These are phyloP conservation scores for Erythrobasidium hasegawianum DNA, from an alignment of 1,284 basidiomycete species.

Conservation along the genomic window DNA sequence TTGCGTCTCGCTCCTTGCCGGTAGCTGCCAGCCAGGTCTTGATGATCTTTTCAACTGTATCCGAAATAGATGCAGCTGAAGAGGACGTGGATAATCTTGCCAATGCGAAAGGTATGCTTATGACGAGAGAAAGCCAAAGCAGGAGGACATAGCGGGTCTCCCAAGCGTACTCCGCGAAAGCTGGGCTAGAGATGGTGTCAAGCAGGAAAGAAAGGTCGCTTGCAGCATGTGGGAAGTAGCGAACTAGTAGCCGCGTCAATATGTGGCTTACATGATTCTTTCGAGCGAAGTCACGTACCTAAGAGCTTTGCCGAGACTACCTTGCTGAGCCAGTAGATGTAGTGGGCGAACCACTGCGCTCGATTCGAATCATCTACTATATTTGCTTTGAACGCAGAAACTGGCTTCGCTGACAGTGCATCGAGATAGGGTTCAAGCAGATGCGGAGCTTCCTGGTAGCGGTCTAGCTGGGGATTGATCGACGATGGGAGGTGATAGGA, in stretches of 20 bases:
- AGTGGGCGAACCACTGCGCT: conserved; percentile 51
- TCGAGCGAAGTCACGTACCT: too few relatives aligned
- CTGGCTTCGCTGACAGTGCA: conserved; percentile 58
- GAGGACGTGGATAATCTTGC: conserved; percentile 8
- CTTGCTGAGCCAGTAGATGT: conserved; percentile 82
- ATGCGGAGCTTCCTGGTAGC: conserved; percentile 90
- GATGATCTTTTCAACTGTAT: not conserved
- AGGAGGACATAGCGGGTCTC: conserved; percentile 76
- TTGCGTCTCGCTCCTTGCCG: conserved; percentile 32
- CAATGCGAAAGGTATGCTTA: conserved; percentile 90
- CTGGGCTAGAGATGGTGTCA: conserved; percentile 59
- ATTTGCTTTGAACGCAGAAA: conserved; percentile 68
- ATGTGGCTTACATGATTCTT: too few relatives aligned
- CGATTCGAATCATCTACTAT: conserved; percentile 56
- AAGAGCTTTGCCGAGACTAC: conserved; percentile 88
- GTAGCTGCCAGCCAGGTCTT: conserved; percentile 16
- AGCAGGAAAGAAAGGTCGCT: conserved; percentile 73
- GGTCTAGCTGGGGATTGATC: conserved; percentile 60
- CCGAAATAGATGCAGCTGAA: too few relatives aligned
- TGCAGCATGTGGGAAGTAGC: conserved; percentile 87
- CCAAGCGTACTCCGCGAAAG: conserved; percentile 58
- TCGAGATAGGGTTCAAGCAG: conserved; percentile 89
- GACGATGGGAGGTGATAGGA: not conserved
- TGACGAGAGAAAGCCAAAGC: conserved; percentile 91
- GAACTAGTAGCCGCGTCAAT: too few relatives aligned